Conservation (phyloP, 345 rosid species). For the Clausena lansium region DNA sequence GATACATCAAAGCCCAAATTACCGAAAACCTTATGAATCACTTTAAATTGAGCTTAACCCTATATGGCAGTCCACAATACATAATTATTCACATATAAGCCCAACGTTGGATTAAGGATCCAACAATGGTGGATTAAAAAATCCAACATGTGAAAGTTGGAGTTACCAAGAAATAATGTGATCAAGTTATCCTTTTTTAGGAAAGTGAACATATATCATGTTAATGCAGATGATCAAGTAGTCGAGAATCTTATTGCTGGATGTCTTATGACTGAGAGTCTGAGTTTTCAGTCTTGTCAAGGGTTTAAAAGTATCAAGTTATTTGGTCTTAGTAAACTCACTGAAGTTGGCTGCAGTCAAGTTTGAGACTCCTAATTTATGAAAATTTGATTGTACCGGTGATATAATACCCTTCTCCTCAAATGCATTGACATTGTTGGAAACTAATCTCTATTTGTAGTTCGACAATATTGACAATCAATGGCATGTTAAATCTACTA, state of each 20-base stretch:
- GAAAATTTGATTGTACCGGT: not conserved
- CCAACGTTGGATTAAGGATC: too few relatives aligned
- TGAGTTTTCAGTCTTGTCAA: not conserved
- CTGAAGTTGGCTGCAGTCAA: not conserved
- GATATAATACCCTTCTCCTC: not conserved
- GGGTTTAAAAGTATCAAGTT: not conserved
- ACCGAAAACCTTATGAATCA: too few relatives aligned
- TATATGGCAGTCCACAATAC: too few relatives aligned
- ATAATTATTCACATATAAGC: too few relatives aligned
- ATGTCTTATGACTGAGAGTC: slow-evolving; percentile 1
- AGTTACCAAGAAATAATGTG: not conserved
- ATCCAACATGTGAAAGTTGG: too few relatives aligned
- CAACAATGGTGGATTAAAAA: too few relatives aligned
- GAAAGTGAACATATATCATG: not conserved
- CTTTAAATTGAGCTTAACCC: too few relatives aligned
- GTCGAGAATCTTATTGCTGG: not conserved
- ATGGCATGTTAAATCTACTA: not conserved
- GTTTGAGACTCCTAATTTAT: not conserved
- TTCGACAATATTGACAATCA: not conserved
- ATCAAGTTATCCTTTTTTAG: not conserved
- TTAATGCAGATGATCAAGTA: not conserved
- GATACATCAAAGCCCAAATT: too few relatives aligned
- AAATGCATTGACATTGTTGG: not conserved
- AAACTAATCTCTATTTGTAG: not conserved
- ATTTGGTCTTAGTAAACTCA: not conserved